phyloP scores from a whole-genome alignment of 805 yeast genomes.

The Cyberlindnera xishuangbannaensis region DNA sequence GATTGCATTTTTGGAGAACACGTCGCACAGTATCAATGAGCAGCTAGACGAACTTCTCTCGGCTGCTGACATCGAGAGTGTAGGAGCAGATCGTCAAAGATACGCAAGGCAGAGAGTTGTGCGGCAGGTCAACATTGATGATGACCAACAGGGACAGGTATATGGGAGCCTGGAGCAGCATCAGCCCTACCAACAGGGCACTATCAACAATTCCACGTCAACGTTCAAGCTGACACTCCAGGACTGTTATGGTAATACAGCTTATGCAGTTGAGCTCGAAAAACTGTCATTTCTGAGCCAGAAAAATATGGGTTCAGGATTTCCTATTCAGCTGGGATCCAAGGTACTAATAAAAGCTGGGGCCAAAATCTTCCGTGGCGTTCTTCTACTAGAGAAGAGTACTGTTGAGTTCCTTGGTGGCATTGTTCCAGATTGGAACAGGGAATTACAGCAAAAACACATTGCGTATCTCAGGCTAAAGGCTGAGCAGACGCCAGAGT shows the following conservation, averaged over 20 bases:
- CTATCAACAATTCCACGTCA: constrained; percentile 15
- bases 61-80: constrained; percentile 50
- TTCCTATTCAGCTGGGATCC: constrained; percentile 49
- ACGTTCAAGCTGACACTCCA: constrained; percentile 53
- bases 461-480: constrained; percentile 21
- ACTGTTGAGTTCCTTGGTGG: constrained; percentile 34
- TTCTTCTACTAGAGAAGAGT: constrained; percentile 27
- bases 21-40: constrained; percentile 42
- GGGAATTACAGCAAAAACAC: constrained; percentile 27
- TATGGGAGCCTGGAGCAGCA: too few relatives aligned
- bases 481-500: too few relatives aligned
- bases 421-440: constrained; percentile 34
- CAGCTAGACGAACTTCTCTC: constrained; percentile 52
- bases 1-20: constrained; percentile 50
- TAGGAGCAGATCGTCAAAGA: constrained; percentile 49
- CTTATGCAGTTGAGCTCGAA: constrained; percentile 54
- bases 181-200: neutral
- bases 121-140: constrained; percentile 45
- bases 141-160: constrained; percentile 1
- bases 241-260: constrained; percentile 43
- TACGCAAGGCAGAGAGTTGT: constrained; percentile 25
- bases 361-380: constrained; percentile 44
- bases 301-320: constrained; percentile 20
- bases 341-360: constrained; percentile 44
- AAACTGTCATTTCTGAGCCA: constrained; percentile 41